phyloP scores from a whole-genome alignment of 225 moss, liverwort and hornwort genomes.

The Bryum argenteum region DNA sequence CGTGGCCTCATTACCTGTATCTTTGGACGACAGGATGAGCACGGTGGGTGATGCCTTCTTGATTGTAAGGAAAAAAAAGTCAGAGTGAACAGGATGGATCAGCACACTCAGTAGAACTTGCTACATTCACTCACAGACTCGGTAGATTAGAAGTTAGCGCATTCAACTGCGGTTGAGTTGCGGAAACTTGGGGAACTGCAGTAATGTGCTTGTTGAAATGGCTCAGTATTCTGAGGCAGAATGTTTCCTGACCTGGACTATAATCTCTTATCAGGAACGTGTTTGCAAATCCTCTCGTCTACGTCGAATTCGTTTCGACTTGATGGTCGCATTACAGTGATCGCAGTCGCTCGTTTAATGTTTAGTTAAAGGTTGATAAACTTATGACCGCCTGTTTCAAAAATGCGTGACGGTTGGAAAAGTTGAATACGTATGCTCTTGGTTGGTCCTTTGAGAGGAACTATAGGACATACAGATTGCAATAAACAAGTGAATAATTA shows the following conservation, averaged over 20 bases:
- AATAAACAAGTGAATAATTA: no score
- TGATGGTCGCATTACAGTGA: not conserved
- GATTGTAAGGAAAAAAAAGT: conserved; percentile 3
- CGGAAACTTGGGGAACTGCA: conserved; percentile 1
- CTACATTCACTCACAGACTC: not conserved
- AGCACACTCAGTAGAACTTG: not conserved
- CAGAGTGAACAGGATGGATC: not conserved
- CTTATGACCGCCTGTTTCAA: no score
- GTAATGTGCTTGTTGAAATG: conserved; percentile 1
- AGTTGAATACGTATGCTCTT: no score
- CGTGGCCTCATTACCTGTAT: conserved; percentile 38
- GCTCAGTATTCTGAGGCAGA: not conserved
- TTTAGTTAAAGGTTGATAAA: not conserved
- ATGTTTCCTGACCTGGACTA: not conserved
- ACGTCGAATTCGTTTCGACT: not conserved
- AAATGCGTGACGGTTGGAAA: no score
- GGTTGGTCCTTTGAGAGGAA: no score
- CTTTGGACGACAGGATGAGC: conserved; percentile 36
- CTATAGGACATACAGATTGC: no score
- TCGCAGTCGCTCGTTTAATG: not conserved
- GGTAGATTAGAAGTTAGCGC: no score
- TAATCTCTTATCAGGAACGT: not conserved
- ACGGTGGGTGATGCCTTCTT: conserved; percentile 31
- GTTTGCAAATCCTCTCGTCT: not conserved
- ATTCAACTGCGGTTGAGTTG: no score